Conservation (phyloP, 1,284 basidiomycete species). For the Pterula multifida region DNA sequence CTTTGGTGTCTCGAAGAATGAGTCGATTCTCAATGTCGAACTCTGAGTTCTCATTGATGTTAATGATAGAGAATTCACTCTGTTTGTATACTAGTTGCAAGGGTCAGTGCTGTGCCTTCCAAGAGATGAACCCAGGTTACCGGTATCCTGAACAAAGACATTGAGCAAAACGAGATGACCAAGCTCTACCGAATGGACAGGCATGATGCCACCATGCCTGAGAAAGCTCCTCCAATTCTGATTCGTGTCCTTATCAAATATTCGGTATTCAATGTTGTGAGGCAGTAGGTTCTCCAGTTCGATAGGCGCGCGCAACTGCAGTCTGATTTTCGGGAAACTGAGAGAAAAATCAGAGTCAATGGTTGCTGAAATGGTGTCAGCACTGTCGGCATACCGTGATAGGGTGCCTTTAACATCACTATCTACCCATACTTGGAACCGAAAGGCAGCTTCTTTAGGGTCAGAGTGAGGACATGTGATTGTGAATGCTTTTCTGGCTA, state of each 20-base stretch:
- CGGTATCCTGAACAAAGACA: conserved; percentile 81
- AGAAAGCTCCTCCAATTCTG: conserved; percentile 91
- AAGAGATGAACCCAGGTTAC: conserved; percentile 27
- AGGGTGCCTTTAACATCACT: conserved; percentile 45
- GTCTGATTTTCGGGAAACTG: conserved; percentile 57
- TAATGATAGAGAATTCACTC: conserved; percentile 98
- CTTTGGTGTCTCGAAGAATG: conserved; percentile 64
- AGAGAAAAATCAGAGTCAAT: conserved; percentile 1
- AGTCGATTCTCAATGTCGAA: conserved; percentile 74
- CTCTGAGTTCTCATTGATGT: conserved; percentile 86
- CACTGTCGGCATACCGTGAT: conserved; percentile 31
- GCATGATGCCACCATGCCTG: conserved; percentile 89
- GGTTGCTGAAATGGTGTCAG: not conserved
- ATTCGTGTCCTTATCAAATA: conserved; percentile 93
- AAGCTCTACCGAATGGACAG: conserved; percentile 93
- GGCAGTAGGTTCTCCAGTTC: conserved; percentile 96
- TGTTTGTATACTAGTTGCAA: conserved; percentile 68
- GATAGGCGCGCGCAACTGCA: conserved; percentile 88
- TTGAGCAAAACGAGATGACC: conserved; percentile 92
- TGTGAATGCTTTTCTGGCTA: conserved; percentile 68
- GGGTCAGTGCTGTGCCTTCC: conserved; percentile 15
- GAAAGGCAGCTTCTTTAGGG: conserved; percentile 81
- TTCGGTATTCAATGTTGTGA: conserved; percentile 90
- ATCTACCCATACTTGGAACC: conserved; percentile 89
- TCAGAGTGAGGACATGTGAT: conserved; percentile 82